These are phyloP conservation scores for Saccharomycopsis microspora DNA, from an alignment of 805 yeast species.

Conservation along the genomic window DNA sequence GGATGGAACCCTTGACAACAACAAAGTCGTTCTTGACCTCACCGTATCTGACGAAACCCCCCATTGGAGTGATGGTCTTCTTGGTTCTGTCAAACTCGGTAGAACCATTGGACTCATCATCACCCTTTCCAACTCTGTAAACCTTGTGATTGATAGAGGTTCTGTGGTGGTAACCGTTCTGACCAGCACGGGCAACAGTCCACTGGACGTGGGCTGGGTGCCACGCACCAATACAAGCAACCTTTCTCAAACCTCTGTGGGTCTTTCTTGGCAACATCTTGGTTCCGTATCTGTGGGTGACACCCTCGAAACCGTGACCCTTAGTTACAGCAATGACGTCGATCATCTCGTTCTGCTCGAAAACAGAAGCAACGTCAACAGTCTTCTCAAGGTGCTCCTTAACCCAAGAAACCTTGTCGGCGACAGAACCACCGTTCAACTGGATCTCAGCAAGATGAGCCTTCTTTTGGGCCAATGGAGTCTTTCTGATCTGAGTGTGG, in stretches of 20 bases:
- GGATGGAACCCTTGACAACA: slow-evolving; percentile 96
- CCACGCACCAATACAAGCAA: slow-evolving; percentile 99
- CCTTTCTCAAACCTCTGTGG: slow-evolving; percentile 99
- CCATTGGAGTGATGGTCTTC: slow-evolving; percentile 99
- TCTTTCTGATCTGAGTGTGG: slow-evolving; percentile 99
- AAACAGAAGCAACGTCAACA: slow-evolving; percentile 87
- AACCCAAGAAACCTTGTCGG: slow-evolving; percentile 99
- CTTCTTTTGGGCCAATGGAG: slow-evolving; percentile 98
- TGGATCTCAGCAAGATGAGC: slow-evolving; percentile 99
- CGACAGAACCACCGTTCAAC: slow-evolving; percentile 97
- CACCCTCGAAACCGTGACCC: slow-evolving; percentile 99
- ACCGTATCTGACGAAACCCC: slow-evolving; percentile 99
- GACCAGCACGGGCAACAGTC: slow-evolving; percentile 99
- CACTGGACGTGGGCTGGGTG: slow-evolving; percentile 99
- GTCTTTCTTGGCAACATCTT: slow-evolving; percentile 99
- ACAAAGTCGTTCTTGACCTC: slow-evolving; percentile 93
- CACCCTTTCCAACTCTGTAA: slow-evolving; percentile 98
- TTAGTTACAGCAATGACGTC: slow-evolving; percentile 99
- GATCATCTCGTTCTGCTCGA: slow-evolving; percentile 97
- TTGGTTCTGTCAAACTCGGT: slow-evolving; percentile 98
- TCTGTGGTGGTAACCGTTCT: slow-evolving; percentile 99
- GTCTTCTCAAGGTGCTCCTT: slow-evolving; percentile 98
- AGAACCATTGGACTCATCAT: slow-evolving; percentile 87
- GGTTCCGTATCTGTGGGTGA: slow-evolving; percentile 99
- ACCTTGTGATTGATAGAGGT: slow-evolving; percentile 99